A percentile compares a stretch with the other conserved stretches of the same genome.
These are phyloP conservation scores for Suhomyces panamericanus DNA, from an alignment of 1,139 yeast species.

Conservation along the genomic window DNA sequence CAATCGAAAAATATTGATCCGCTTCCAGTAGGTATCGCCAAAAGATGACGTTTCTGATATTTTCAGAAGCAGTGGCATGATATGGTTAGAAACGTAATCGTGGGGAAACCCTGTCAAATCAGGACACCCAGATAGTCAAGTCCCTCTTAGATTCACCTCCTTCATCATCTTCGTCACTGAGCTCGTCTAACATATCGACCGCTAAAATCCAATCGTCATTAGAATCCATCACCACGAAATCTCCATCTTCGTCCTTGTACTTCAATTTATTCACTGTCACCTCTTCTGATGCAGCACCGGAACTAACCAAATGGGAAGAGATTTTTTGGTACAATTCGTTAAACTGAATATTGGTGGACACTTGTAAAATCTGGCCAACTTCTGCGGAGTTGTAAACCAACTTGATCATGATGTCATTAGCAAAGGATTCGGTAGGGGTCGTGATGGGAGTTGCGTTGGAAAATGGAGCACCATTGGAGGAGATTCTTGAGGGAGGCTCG, in stretches of 20 bases:
- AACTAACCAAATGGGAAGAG: conserved; percentile 35
- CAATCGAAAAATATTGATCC: not conserved
- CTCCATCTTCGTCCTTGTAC: conserved; percentile 95
- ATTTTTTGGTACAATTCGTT: conserved; percentile 46
- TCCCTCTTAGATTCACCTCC: conserved; percentile 25
- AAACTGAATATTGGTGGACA: conserved; percentile 48
- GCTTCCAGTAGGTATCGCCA: too few species aligned
- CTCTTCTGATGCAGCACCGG: conserved; percentile 35
- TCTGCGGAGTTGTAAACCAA: conserved; percentile 51
- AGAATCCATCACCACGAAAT: conserved; percentile 80
- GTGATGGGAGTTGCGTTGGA: conserved; percentile 8
- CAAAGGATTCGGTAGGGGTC: conserved; percentile 11
- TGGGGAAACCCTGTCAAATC: not conserved
- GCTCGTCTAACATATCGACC: conserved; percentile 52
- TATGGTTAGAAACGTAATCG: not conserved
- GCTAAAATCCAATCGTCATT: conserved; percentile 73
- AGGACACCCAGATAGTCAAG: conserved; percentile 43
- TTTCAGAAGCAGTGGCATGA: not conserved
- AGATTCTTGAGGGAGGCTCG: conserved; percentile 15
- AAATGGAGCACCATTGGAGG: conserved; percentile 12
- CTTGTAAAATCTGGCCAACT: conserved; percentile 34
- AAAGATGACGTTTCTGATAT: too few species aligned
- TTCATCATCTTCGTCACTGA: conserved; percentile 24
- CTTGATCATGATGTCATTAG: conserved; percentile 38
- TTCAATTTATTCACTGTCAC: conserved; percentile 55